Evolutionary conservation across 2,329 filamentous ascomycete genomes (phyloP).

Genomic region (Ophiostoma ulmi): DNA sequence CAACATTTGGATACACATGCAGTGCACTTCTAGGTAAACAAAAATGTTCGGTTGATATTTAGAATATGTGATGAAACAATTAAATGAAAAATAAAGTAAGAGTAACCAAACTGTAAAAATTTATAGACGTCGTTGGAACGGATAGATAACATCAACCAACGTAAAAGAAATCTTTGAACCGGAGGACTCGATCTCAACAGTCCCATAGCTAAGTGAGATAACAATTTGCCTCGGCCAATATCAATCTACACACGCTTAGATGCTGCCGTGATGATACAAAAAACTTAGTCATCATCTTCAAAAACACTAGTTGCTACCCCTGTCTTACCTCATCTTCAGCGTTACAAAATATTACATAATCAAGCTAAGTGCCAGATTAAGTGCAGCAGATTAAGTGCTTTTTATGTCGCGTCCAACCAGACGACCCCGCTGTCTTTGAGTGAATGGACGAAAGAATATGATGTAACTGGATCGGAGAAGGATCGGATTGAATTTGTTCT

Average conservation of each 20-base stretch:
- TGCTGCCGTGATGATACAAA: neutral
- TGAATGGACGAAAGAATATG: neutral
- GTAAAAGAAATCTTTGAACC: no score
- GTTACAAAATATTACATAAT: neutral
- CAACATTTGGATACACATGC: neutral
- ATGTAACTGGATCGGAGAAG: conserved; percentile 7
- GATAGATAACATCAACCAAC: no score
- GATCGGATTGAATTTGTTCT: neutral
- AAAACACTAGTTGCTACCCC: neutral
- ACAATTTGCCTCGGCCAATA: no score
- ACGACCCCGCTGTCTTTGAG: neutral
- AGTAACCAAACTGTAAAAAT: no score
- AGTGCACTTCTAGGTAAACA: no score
- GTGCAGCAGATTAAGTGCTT: conserved; percentile 9
- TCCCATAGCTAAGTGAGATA: no score
- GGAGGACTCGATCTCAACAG: no score
- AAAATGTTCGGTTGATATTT: no score
- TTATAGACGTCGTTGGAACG: no score
- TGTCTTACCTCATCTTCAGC: neutral
- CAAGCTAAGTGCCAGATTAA: neutral
- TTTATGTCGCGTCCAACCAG: neutral
- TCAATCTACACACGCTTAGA: neutral
- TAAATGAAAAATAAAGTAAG: no score
- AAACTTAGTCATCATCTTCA: neutral
- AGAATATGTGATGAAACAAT: no score